Evolutionary conservation across 805 yeast genomes (phyloP), one percentile per base, ranked within the genome.

Genomic region (Wickerhamiella brachini): DNA sequence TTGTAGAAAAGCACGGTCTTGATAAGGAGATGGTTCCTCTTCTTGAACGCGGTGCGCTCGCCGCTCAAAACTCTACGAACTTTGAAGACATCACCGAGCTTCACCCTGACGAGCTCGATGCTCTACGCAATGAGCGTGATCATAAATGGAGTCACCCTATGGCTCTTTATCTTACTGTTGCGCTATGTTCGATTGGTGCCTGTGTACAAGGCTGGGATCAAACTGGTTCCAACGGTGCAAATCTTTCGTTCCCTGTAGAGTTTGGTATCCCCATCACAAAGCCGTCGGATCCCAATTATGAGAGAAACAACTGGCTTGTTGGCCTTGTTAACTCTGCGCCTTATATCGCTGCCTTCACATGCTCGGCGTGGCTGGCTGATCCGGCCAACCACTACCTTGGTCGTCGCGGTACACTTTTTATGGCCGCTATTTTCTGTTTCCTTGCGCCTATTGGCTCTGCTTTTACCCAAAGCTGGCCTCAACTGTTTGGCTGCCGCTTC

Each of bases 171-270:
- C 58, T 69, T 64, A 73, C 76, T 20, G 74, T 78, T 64, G 74
- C 80, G 8, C 66, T 79, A 59, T 79, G 83, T 45, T 80, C 85
- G 2, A 69, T 80, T 71, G 79, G 84, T 47, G 78, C 78, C 17
- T 82, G 84, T 3, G 80, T 83, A 5, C 83, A 80, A 61, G 87
- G 87, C 49, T 79, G 79, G 84, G 87, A 81, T 62, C 84, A 81
- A 62, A 75, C 85, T 6, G 85, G 80, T 9, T 68, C 79, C 53
- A 80, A 81, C 55, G 87, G 86, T 38, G 86, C 86, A 21, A 77
- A 75, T 47, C 62, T 80, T 22, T 76, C 73, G 55, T 78, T 71
- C 57, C 77, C 79, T 9, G 54, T 57, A 18, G 69, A 69, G 34
- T 72, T 79, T 54, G 73, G 74, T 1, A 68, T 76, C 42, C 55